Evolutionary conservation across 495 filamentous ascomycete genomes (phyloP).

Genomic region (Penicillium canariense): DNA sequence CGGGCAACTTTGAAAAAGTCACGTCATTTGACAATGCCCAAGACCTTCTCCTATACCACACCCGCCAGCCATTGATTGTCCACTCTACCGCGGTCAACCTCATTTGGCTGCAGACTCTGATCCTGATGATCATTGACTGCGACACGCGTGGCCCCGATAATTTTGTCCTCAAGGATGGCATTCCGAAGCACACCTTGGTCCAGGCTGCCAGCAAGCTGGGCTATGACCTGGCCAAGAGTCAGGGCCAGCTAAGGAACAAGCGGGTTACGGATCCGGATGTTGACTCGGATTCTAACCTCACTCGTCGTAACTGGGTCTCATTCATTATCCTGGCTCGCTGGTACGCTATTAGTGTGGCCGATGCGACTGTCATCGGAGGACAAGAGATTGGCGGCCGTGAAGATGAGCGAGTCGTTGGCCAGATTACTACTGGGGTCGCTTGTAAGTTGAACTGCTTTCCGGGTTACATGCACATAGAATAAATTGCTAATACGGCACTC

Average conservation of each 20-base stretch:
- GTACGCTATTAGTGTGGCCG: constrained; percentile 67
- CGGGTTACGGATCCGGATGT: constrained; percentile 47
- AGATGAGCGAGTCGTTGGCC: constrained; percentile 64
- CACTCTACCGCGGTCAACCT: constrained; percentile 38
- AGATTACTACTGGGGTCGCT: constrained; percentile 60
- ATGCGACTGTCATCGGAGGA: constrained; percentile 56
- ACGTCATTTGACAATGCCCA: constrained; percentile 44
- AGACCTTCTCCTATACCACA: constrained; percentile 53
- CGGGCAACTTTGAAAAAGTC: constrained; percentile 38
- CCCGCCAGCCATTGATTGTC: constrained; percentile 43
- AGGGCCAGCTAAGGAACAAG: constrained; percentile 39
- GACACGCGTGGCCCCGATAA: constrained; percentile 47
- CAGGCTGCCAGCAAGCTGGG: constrained; percentile 42
- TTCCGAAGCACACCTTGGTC: constrained; percentile 43
- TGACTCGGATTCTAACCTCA: constrained; percentile 70
- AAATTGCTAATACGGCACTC: background rate
- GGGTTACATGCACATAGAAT: constrained; percentile 9
- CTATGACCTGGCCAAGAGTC: constrained; percentile 41
- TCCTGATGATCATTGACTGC: constrained; percentile 47
- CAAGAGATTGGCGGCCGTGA: constrained; percentile 52
- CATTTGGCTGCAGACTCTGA: constrained; percentile 43
- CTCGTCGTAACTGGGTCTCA: constrained; percentile 71
- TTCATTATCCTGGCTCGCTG: constrained; percentile 72
- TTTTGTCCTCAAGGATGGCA: constrained; percentile 41
- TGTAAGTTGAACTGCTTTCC: constrained; percentile 53